These are phyloP conservation scores for Metschnikowia hibisci DNA, from an alignment of 805 yeast genomes.

Conservation along the genomic window DNA sequence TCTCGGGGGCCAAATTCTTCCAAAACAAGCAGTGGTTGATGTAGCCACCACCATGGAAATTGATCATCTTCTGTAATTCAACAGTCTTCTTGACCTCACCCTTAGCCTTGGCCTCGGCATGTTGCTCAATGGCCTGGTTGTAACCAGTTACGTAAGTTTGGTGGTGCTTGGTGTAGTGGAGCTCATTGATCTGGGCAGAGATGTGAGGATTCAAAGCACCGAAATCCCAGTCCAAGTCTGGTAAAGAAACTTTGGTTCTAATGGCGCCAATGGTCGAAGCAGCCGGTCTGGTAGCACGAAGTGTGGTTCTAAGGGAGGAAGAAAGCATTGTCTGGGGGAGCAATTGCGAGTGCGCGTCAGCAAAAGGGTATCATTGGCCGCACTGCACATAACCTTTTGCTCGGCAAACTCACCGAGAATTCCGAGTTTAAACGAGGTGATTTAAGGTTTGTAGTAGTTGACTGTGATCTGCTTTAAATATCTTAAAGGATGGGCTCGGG, in stretches of 20 bases:
- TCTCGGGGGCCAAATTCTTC: slow-evolving; percentile 45
- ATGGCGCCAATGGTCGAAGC: slow-evolving; percentile 16
- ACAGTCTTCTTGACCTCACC: slow-evolving; percentile 40
- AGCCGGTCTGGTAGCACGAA: slow-evolving; percentile 14
- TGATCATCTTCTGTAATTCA: slow-evolving; percentile 43
- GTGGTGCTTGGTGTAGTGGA: slow-evolving; percentile 49
- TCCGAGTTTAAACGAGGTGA: too few relatives aligned
- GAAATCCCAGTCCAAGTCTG: slow-evolving; percentile 45
- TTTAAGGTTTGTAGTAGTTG: too few relatives aligned
- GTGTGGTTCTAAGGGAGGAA: slow-evolving; percentile 13
- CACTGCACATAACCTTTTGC: background rate
- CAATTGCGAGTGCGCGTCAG: slow-evolving; percentile 2
- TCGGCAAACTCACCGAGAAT: too few relatives aligned
- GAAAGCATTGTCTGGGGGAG: slow-evolving; percentile 15
- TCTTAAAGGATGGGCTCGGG: too few relatives aligned
- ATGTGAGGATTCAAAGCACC: slow-evolving; percentile 48
- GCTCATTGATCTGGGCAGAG: slow-evolving; percentile 43
- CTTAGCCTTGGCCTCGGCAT: slow-evolving; percentile 30
- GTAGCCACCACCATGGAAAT: slow-evolving; percentile 51
- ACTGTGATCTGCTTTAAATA: too few relatives aligned
- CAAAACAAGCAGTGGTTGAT: slow-evolving; percentile 49
- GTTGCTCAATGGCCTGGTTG: slow-evolving; percentile 43
- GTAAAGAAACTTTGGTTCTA: slow-evolving; percentile 29
- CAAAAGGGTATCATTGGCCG: slow-evolving; percentile 1
- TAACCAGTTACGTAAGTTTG: slow-evolving; percentile 47